phyloP scores from a whole-genome alignment of 805 yeast species.

The Barnettozyma pratensis region DNA sequence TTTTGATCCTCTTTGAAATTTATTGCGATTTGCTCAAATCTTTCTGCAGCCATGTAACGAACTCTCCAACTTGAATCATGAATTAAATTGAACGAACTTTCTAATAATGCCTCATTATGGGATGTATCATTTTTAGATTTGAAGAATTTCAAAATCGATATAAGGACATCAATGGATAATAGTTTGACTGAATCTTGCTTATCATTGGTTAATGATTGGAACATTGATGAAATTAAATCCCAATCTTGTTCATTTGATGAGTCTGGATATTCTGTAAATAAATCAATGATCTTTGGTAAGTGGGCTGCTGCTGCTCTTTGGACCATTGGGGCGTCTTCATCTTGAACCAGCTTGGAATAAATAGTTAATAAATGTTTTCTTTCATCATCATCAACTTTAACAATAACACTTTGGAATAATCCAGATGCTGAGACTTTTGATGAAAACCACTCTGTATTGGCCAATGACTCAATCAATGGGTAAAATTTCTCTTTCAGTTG shows the following conservation, averaged over 20 bases:
- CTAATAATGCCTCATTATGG: conserved; percentile 58
- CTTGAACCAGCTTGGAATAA: conserved; percentile 68
- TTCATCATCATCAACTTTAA: conserved; percentile 47
- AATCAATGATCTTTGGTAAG: conserved; percentile 68
- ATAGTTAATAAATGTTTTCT: conserved; percentile 61
- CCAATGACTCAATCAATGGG: conserved; percentile 70
- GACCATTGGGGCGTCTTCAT: conserved; percentile 92
- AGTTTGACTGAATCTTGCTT: conserved; percentile 94
- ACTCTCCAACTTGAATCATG: conserved; percentile 97
- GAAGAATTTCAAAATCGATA: conserved; percentile 71
- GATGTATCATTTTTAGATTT: conserved; percentile 50
- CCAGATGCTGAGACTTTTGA: conserved; percentile 90
- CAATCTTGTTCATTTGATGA: conserved; percentile 55
- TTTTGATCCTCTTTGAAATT: conserved; percentile 54
- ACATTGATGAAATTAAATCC: conserved; percentile 78
- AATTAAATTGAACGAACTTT: conserved; percentile 64
- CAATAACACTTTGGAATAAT: conserved; percentile 65
- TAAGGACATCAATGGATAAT: conserved; percentile 79
- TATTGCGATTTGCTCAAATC: conserved; percentile 68
- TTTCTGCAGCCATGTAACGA: conserved; percentile 96
- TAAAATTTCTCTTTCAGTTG: conserved; percentile 66
- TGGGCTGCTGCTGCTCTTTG: conserved; percentile 89
- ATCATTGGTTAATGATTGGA: conserved; percentile 70
- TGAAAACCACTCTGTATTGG: conserved; percentile 93
- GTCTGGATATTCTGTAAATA: conserved; percentile 44